Evolutionary conservation across 2,329 filamentous ascomycete genomes (phyloP), one percentile per base, ranked within the genome.

Genomic region (Pyrenophora teres): DNA sequence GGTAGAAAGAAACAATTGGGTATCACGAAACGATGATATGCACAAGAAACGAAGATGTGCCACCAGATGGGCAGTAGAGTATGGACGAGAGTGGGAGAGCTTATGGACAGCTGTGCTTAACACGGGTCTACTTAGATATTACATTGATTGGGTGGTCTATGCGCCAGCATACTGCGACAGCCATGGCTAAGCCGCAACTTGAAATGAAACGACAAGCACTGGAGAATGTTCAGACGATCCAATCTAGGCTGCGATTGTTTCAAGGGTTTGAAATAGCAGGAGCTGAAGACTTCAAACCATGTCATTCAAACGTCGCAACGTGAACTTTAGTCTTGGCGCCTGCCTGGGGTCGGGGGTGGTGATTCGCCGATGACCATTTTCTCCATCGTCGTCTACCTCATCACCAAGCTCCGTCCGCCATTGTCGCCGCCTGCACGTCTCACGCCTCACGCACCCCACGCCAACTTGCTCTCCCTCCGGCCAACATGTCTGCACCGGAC

Each of bases 401-500:
- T 62, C 60, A 67, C 54, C 59, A 44, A 56, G 42, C 56, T 56
- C 45, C 56, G 55, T 55, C 51, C 57, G 50, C 53, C 48, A 49
- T 57, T 47, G 41, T 54, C 44, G 52, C 56, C 52, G 50, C 60
- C 46, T 75, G 53, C 27, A 67, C 68, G 57, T 60, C 65, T 39
- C 70, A 47, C 21, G 65, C 70, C 73, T 71, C 46, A 45, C 72
- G 65, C 41, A 71, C 30, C 68, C 59, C 59, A 69, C 66, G 62
- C 37, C 60, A 59, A 70, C 65, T 60, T 30, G 35, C 40, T 55
- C 16, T 46, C 19, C 40, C 36, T 44, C 50, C 48, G 46, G 41
- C 46, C 64, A 53, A 43, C 36, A 74, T 74, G 68, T 67, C 68
- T 52, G 63, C 64, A 45, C 69, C 77, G 60, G 84, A 86, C 70